phyloP scores from a whole-genome alignment of 192 early-diverging fungal species.

The Podila horticola region DNA sequence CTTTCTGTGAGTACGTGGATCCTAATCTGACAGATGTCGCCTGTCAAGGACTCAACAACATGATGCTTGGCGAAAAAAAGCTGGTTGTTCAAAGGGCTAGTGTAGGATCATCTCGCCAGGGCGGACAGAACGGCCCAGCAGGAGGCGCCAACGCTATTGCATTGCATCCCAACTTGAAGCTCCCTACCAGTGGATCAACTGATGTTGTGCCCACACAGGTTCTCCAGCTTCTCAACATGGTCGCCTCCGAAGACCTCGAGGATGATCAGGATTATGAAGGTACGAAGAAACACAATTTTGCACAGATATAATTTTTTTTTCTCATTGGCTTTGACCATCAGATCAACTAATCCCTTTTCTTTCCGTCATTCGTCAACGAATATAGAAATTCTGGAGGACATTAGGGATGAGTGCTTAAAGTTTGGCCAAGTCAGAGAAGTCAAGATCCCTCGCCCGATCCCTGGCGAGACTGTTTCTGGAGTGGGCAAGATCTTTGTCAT shows the following conservation, averaged over 20 bases:
- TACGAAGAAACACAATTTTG: slow-evolving; percentile 31
- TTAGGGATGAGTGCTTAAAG: slow-evolving; percentile 88
- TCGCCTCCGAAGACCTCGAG: slow-evolving; percentile 83
- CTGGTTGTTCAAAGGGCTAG: slow-evolving; percentile 95
- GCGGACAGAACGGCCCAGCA: slow-evolving; percentile 25
- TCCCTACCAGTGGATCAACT: slow-evolving; percentile 58
- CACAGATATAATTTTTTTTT: background rate
- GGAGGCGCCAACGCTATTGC: slow-evolving; percentile 53
- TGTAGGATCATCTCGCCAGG: slow-evolving; percentile 76
- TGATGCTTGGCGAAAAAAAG: slow-evolving; percentile 94
- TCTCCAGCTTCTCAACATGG: slow-evolving; percentile 96
- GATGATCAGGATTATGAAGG: slow-evolving; percentile 89
- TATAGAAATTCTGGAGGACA: slow-evolving; percentile 90
- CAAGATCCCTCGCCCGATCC: slow-evolving; percentile 83
- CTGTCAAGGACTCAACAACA: slow-evolving; percentile 94
- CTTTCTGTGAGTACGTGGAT: slow-evolving; percentile 96
- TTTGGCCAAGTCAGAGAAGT: slow-evolving; percentile 86
- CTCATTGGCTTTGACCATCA: too few species aligned
- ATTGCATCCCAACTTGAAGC: slow-evolving; percentile 57
- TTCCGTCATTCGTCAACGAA: background rate
- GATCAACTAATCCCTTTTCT: background rate
- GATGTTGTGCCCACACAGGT: slow-evolving; percentile 81
- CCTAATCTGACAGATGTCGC: slow-evolving; percentile 91
- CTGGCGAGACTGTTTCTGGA: slow-evolving; percentile 67
- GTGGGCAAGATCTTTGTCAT: slow-evolving; percentile 95